phyloP scores from a whole-genome alignment of 192 early-diverging fungal genomes.

The Rhizoclosmatium globosum region DNA sequence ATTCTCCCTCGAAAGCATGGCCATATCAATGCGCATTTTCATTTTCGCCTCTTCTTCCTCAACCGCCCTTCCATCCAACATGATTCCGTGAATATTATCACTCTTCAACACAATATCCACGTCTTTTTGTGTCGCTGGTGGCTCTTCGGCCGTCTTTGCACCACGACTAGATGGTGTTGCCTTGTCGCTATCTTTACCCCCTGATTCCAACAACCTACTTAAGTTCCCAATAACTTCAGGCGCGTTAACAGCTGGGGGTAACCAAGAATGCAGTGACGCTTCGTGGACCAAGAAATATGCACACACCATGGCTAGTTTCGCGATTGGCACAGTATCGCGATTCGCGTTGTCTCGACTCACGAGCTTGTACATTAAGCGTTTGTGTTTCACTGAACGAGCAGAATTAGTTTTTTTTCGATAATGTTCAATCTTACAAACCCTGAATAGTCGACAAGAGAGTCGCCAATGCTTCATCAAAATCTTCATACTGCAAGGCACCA shows the following conservation, averaged over 20 bases:
- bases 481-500: slow-evolving; percentile 43
- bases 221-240: slow-evolving; percentile 40
- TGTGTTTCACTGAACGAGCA: slow-evolving; percentile 27
- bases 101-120: slow-evolving; percentile 40
- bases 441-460: slow-evolving; percentile 35
- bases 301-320: slow-evolving; percentile 44
- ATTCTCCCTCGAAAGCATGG: too few relatives aligned
- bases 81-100: not conserved
- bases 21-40: slow-evolving; percentile 31
- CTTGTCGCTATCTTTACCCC: slow-evolving; percentile 12
- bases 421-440: not conserved
- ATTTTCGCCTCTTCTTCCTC: slow-evolving; percentile 47
- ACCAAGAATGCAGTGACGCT: slow-evolving; percentile 47
- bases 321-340: slow-evolving; percentile 39
- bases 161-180: not conserved
- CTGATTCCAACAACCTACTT: slow-evolving; percentile 7
- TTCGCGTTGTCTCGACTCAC: slow-evolving; percentile 40
- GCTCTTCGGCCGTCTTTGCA: not conserved
- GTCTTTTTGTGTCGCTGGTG: slow-evolving; percentile 41
- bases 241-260: slow-evolving; percentile 48
- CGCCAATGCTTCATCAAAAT: slow-evolving; percentile 55
- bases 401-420: slow-evolving; percentile 19
- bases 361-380: slow-evolving; percentile 44
- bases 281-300: slow-evolving; percentile 45
- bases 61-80: slow-evolving; percentile 39